Conservation (phyloP, 164 flowering plant species). For the Nymphaea colorata region DNA sequence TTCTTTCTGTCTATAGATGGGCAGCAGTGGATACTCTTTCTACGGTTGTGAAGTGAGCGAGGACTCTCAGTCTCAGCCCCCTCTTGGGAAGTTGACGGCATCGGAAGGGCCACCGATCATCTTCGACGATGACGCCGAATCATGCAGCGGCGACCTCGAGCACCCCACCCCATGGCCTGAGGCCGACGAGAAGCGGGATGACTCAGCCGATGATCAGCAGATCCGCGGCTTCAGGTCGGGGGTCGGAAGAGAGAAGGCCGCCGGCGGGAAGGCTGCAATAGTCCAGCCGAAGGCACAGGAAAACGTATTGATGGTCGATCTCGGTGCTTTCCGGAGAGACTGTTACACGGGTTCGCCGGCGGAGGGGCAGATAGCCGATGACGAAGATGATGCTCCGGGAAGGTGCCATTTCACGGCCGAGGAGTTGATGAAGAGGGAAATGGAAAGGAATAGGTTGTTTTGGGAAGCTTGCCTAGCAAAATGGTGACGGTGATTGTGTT, state of each 20-base stretch:
- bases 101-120: neutral
- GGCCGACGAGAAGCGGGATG: neutral
- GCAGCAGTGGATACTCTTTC: neutral
- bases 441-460: slow-evolving; percentile 12
- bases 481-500: neutral
- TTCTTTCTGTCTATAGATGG: neutral
- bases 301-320: neutral
- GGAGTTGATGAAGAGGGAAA: slow-evolving; percentile 4
- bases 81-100: neutral
- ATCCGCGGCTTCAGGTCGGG: neutral
- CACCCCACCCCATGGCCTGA: neutral
- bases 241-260: neutral
- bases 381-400: neutral
- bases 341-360: neutral
- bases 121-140: neutral
- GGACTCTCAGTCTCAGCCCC: neutral
- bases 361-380: neutral
- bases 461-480: slow-evolving; percentile 15
- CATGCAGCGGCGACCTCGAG: slow-evolving; percentile 1
- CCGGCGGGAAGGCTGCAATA: neutral
- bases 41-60: neutral
- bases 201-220: neutral
- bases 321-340: neutral
- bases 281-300: neutral
- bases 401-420: neutral